phyloP scores from a whole-genome alignment of 305 asterid species.

The Fraxinus angustifolia region DNA sequence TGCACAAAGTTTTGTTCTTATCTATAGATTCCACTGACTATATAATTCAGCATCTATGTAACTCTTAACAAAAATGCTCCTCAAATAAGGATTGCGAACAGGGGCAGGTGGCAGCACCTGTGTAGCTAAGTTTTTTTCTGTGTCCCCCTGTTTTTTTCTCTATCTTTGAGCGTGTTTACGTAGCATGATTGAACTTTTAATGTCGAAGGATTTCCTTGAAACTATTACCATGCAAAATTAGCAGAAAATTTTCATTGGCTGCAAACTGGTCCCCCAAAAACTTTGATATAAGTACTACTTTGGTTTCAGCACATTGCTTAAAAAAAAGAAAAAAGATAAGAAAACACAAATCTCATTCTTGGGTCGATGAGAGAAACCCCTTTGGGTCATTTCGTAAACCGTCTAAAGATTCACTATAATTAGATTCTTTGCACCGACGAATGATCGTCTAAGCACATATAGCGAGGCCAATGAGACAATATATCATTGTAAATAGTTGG shows the following conservation, averaged over 20 bases:
- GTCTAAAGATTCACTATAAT: not conserved
- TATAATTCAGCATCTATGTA: not conserved
- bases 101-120: not conserved
- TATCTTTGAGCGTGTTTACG: not conserved
- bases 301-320: not conserved
- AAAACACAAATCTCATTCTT: not conserved
- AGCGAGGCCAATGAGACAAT: slow-evolving; percentile 26
- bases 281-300: not conserved
- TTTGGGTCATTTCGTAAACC: not conserved
- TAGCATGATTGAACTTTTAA: not conserved
- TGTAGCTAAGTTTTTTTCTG: not conserved
- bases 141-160: not conserved
- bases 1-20: not conserved
- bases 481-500: slow-evolving; percentile 26
- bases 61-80: not conserved
- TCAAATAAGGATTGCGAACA: not conserved
- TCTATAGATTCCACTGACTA: not conserved
- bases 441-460: not conserved
- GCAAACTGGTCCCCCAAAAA: not conserved
- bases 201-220: not conserved
- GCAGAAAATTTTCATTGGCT: not conserved
- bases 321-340: not conserved
- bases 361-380: not conserved
- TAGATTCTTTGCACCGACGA: not conserved
- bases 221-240: not conserved